Base-by-base conservation (phyloP, 441 rosid species). In the Syzygium syzygioides region DNA sequence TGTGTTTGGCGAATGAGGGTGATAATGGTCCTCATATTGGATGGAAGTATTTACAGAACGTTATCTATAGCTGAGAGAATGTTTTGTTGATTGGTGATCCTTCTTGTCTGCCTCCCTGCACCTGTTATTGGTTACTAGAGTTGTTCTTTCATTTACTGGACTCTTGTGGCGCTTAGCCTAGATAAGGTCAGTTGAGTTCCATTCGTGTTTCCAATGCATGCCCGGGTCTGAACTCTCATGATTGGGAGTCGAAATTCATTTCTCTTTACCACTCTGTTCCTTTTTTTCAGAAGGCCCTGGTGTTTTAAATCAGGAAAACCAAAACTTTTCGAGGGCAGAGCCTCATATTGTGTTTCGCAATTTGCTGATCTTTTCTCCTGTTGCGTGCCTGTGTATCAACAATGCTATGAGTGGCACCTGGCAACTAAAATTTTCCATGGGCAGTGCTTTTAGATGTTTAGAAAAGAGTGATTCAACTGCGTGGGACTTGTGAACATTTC, bases 341-440 rank as follows among this genome's bases (percentile, higher is more conserved):
- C 9, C 9, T 71, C 1, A 7, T 71, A 5, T 71, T 0, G 17
- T 1, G 50, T 71, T 20, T 71, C 1, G 9, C 1, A 25, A 4
- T 71, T 71, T 37, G 80, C 28, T 20, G 50, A 71, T 37, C 28
- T 37, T 68, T 34, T 68, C 80, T 34, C 80, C 10, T 34, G 15
- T 0, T 68, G 11, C 28, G 11, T 68, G 80, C 50, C 80, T 71
- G 15, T 37, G 15, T 20, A 11, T 71, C 9, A 0, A 71, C 50
- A 19, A 9, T 68, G 79, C 45, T 30, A 68, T 18, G 14, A 34
- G 79, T 34, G 48, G 79, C 41, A 66, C 32, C 23, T 37, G 50
- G 80, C 26, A 5, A 68, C 48, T 4, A 37, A 20, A 71, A 71
- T 5, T 37, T 71, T 71, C 15, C 6, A 4, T 11, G 37, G 80